phyloP scores from a whole-genome alignment of 2,329 filamentous ascomycete genomes.

The Beauveria bassiana region DNA sequence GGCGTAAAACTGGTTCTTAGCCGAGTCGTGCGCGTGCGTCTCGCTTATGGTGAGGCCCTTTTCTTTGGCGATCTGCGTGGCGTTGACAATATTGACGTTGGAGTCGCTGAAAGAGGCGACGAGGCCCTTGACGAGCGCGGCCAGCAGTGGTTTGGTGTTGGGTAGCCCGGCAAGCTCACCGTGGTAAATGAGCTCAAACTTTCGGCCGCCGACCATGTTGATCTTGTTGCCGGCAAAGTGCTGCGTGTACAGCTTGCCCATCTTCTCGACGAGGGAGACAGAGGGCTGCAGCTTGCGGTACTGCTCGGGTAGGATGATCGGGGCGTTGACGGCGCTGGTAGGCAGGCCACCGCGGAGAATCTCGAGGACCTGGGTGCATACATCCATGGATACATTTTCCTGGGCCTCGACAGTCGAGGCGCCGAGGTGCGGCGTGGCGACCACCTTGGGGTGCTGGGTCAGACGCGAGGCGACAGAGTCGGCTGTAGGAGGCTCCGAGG shows the following conservation, averaged over 20 bases:
- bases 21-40: slow-evolving; percentile 52
- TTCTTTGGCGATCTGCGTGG: slow-evolving; percentile 64
- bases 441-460: slow-evolving; percentile 61
- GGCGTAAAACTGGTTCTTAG: slow-evolving; percentile 55
- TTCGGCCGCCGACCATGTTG: slow-evolving; percentile 50
- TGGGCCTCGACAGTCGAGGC: slow-evolving; percentile 77
- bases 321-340: slow-evolving; percentile 71
- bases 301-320: slow-evolving; percentile 73
- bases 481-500: slow-evolving; percentile 56
- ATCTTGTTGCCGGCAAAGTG: slow-evolving; percentile 48
- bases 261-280: slow-evolving; percentile 67
- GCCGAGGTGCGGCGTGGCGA: slow-evolving; percentile 72
- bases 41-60: slow-evolving; percentile 74
- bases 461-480: slow-evolving; percentile 53
- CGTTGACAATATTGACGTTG: slow-evolving; percentile 78
- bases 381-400: slow-evolving; percentile 76
- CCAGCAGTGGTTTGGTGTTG: slow-evolving; percentile 72
- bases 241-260: slow-evolving; percentile 73
- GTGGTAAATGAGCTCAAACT: slow-evolving; percentile 71
- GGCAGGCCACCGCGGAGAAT: slow-evolving; percentile 67
- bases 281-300: slow-evolving; percentile 72
- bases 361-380: slow-evolving; percentile 70
- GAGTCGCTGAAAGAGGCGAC: slow-evolving; percentile 59
- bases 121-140: slow-evolving; percentile 70
- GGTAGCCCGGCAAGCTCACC: slow-evolving; percentile 63